Evolutionary conservation across 2,329 filamentous ascomycete genomes (phyloP).

Genomic region (Sporothrix pseudoabietina): DNA sequence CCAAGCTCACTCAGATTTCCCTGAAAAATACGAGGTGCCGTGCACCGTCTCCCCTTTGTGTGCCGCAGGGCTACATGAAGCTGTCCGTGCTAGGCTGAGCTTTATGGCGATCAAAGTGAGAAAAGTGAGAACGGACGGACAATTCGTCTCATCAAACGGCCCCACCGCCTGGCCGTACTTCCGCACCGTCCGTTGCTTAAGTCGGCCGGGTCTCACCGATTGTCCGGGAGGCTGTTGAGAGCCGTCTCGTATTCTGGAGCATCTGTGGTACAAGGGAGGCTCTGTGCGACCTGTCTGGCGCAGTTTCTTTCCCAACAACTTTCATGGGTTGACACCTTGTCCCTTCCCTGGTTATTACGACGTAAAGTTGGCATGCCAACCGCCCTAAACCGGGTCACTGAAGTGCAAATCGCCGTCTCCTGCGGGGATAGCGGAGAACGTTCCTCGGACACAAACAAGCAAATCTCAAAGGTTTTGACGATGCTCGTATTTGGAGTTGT

Average conservation of each 20-base stretch:
- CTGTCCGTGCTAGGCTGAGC: background rate
- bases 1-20: background rate
- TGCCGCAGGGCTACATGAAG: background rate
- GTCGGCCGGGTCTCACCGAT: conserved; percentile 3
- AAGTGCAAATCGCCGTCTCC: background rate
- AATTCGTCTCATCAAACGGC: background rate
- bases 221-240: background rate
- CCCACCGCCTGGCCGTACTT: background rate
- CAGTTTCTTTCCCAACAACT: background rate
- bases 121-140: background rate
- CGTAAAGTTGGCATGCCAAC: background rate
- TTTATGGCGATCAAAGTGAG: background rate
- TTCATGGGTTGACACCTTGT: background rate
- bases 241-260: background rate
- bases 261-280: background rate
- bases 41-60: background rate
- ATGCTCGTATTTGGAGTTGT: background rate
- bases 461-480: background rate
- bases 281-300: background rate
- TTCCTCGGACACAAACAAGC: background rate
- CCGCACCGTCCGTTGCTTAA: background rate
- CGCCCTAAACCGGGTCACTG: background rate
- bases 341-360: background rate
- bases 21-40: background rate
- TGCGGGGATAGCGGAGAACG: background rate